Conservation (phyloP, 2,329 filamentous ascomycete species). For the Penicillium sp. region DNA sequence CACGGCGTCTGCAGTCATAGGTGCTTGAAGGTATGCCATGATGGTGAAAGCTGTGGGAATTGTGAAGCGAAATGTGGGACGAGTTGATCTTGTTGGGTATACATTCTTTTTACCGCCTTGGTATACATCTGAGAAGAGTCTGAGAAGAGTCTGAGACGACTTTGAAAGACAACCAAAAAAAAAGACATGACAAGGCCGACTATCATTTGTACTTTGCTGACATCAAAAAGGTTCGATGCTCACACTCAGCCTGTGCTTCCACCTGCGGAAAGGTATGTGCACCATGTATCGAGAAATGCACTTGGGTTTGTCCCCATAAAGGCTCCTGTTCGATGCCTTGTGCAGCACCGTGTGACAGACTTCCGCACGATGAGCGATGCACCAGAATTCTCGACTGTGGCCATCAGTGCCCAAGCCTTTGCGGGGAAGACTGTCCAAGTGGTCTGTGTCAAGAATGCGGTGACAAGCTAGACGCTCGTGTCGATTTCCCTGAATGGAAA, state of each 20-base stretch:
- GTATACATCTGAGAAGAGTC: no score
- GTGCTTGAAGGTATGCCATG: no score
- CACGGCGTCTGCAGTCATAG: no score
- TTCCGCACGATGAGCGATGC: slow-evolving; percentile 15
- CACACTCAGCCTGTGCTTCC: slow-evolving; percentile 10
- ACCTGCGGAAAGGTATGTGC: slow-evolving; percentile 10
- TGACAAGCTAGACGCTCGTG: slow-evolving; percentile 12
- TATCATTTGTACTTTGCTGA: no score
- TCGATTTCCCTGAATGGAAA: slow-evolving; percentile 12
- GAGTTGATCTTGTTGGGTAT: no score
- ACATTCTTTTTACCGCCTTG: no score
- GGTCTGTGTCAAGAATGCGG: slow-evolving; percentile 11
- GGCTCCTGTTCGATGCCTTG: slow-evolving; percentile 17
- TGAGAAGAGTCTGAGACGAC: no score
- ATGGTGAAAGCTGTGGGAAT: no score
- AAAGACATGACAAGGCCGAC: no score
- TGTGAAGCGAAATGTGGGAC: no score
- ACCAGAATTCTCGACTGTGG: background rate
- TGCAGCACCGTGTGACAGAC: slow-evolving; percentile 13
- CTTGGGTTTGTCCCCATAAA: slow-evolving; percentile 8
- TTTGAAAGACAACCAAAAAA: no score
- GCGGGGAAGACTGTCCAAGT: slow-evolving; percentile 13
- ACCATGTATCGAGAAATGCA: slow-evolving; percentile 13
- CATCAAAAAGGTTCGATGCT: slow-evolving; percentile 10
- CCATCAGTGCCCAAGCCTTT: slow-evolving; percentile 14